phyloP scores from a whole-genome alignment of 2,329 filamentous ascomycete species.

The Bimuria novae-zelandiae region DNA sequence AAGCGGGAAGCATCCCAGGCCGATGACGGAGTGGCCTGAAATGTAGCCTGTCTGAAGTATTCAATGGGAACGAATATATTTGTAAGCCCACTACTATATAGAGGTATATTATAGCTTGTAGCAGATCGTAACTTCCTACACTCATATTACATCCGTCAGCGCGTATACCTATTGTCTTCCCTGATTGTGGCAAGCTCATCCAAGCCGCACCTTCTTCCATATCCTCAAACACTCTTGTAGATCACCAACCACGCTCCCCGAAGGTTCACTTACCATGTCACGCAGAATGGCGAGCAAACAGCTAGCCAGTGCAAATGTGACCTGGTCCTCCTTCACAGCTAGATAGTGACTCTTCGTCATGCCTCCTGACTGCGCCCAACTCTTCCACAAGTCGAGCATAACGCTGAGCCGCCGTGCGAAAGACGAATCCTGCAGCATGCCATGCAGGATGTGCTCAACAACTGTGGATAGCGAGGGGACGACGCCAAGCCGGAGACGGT shows the following conservation, averaged over 20 bases:
- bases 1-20: background rate
- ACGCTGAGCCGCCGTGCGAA: conserved; percentile 20
- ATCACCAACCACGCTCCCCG: conserved; percentile 32
- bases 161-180: too few species aligned
- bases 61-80: background rate
- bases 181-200: conserved; percentile 7
- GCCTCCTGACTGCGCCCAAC: conserved; percentile 28
- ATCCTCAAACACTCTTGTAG: conserved; percentile 36
- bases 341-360: conserved; percentile 36
- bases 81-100: background rate
- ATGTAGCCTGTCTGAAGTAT: background rate
- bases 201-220: conserved; percentile 35
- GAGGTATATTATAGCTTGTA: background rate
- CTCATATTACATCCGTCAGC: too few species aligned
- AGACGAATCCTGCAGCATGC: conserved; percentile 22
- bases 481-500: conserved; percentile 12
- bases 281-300: conserved; percentile 24
- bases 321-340: conserved; percentile 26
- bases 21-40: background rate
- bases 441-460: conserved; percentile 27
- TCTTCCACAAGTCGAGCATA: conserved; percentile 34
- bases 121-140: too few species aligned
- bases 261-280: conserved; percentile 21
- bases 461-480: conserved; percentile 10
- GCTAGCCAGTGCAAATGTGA: conserved; percentile 27